Evolutionary conservation across 75 land plant species (phyloP).

Genomic region (Sequoiadendron giganteum): DNA sequence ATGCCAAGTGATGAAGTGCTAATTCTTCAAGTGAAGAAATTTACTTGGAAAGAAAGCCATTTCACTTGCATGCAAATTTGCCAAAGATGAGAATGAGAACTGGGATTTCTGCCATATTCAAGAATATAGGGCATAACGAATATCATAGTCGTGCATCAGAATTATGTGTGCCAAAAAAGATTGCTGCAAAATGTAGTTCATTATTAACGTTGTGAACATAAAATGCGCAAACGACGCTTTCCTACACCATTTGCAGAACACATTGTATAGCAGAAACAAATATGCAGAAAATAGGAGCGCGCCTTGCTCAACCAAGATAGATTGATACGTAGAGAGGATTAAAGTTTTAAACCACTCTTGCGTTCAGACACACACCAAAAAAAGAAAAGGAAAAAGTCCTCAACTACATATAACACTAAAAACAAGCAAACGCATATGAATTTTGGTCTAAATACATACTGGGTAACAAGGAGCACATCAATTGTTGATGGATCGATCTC

Average conservation of each 20-base stretch:
- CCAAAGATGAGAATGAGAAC: background rate
- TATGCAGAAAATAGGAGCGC: too few species aligned
- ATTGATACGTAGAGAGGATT: too few species aligned
- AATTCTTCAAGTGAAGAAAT: background rate
- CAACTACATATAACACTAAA: background rate
- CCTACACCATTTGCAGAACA: too few species aligned
- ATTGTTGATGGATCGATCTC: conserved; percentile 96
- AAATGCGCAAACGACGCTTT: background rate
- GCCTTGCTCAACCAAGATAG: too few species aligned
- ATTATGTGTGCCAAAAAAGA: background rate
- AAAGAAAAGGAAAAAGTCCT: background rate
- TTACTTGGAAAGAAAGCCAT: background rate
- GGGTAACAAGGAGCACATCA: conserved; percentile 95
- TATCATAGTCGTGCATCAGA: background rate
- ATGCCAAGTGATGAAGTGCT: background rate
- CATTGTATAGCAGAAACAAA: too few species aligned
- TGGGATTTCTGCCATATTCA: background rate
- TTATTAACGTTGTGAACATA: background rate
- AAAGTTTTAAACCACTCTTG: too few species aligned
- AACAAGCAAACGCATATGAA: background rate
- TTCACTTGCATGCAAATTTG: background rate
- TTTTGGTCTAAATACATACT: conserved; percentile 51
- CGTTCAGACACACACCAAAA: too few species aligned
- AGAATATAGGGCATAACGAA: background rate
- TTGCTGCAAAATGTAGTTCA: background rate